Conservation (phyloP, 495 filamentous ascomycete species). For the Penicillium macrosclerotiorum region DNA sequence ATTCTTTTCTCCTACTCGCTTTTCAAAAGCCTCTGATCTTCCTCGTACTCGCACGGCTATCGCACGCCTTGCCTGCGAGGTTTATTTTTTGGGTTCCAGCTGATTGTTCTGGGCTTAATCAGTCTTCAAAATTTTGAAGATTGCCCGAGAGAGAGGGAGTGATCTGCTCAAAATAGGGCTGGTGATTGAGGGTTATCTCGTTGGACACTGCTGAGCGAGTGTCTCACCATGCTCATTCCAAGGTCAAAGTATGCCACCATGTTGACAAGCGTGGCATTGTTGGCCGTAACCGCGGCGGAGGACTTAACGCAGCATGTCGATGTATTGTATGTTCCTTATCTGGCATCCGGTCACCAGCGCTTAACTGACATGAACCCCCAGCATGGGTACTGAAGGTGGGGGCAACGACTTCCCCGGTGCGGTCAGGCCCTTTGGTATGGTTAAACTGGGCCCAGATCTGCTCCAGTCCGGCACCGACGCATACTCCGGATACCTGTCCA, state of each 20-base stretch:
- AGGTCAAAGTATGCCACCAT: constrained; percentile 5
- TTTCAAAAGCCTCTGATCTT: too few relatives aligned
- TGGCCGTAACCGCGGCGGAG: constrained; percentile 3
- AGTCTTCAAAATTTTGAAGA: too few relatives aligned
- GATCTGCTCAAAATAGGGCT: too few relatives aligned
- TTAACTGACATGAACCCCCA: too few relatives aligned
- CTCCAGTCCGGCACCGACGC: constrained; percentile 50
- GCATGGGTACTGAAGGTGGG: constrained; percentile 41
- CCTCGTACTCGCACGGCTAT: too few relatives aligned
- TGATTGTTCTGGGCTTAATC: too few relatives aligned
- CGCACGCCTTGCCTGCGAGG: too few relatives aligned
- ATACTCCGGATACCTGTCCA: constrained; percentile 62
- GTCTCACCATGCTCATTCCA: constrained; percentile 10
- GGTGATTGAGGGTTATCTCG: too few relatives aligned
- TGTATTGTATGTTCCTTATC: constrained; percentile 28
- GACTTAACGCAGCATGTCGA: constrained; percentile 34
- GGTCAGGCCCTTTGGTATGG: constrained; percentile 63
- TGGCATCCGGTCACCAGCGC: too few relatives aligned
- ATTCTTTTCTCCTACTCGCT: neutral
- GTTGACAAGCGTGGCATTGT: constrained; percentile 9
- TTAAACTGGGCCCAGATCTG: constrained; percentile 68
- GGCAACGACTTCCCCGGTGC: constrained; percentile 73
- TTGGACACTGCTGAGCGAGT: too few relatives aligned
- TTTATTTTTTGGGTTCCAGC: too few relatives aligned
- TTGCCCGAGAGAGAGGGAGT: too few relatives aligned